Evolutionary conservation across 129 eudicot species (phyloP).

Genomic region (Saussurea involucrata): DNA sequence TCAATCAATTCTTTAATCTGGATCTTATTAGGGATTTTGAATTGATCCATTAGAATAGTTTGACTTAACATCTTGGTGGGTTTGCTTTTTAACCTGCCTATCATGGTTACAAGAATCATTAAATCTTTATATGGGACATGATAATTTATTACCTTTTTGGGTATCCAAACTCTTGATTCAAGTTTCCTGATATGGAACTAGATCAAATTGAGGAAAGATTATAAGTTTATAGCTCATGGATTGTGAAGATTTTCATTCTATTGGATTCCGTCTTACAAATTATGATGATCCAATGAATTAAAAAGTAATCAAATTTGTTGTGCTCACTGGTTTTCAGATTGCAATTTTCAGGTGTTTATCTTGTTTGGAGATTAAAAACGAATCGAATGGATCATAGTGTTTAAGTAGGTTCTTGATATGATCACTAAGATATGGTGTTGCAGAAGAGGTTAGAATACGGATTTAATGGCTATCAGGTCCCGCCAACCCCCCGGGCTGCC

Average conservation of each 20-base stretch:
- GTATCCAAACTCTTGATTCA: slow-evolving; percentile 8
- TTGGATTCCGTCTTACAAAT: neutral
- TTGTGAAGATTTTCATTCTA: neutral
- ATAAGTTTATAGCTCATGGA: neutral
- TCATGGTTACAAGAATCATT: slow-evolving; percentile 3
- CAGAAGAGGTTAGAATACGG: slow-evolving; percentile 84
- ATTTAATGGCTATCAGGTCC: slow-evolving; percentile 81
- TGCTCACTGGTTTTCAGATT: neutral
- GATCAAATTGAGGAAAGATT: slow-evolving; percentile 23
- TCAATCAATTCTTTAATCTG: neutral
- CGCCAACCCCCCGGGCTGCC: slow-evolving; percentile 83
- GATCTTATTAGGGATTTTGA: slow-evolving; percentile 10
- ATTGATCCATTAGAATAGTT: slow-evolving; percentile 11
- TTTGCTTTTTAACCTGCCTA: neutral
- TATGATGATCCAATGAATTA: neutral
- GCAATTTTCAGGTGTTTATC: slow-evolving; percentile 11
- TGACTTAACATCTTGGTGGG: neutral
- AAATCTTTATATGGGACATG: neutral
- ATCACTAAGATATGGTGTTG: slow-evolving; percentile 72
- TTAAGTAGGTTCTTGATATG: slow-evolving; percentile 42
- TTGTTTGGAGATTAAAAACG: neutral
- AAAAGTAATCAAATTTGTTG: neutral
- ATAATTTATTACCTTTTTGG: slow-evolving; percentile 1
- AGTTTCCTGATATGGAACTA: slow-evolving; percentile 7
- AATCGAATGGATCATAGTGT: slow-evolving; percentile 11